phyloP scores from a whole-genome alignment of 176 grass and related monocot genomes.

The Zea luxurians region DNA sequence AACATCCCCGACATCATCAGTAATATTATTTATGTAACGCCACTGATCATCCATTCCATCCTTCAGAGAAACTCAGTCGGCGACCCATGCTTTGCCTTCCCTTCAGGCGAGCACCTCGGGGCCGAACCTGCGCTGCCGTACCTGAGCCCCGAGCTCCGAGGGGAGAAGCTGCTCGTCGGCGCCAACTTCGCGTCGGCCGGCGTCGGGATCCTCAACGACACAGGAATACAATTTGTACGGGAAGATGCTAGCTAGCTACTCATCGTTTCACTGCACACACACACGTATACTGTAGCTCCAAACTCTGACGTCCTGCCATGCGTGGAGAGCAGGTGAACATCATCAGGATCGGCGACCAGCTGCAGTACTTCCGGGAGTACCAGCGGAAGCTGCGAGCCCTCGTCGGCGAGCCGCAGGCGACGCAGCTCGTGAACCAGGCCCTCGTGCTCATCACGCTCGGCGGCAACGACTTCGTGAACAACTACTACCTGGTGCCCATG shows the following conservation, averaged over 20 bases:
- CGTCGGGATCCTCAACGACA: conserved; percentile 92
- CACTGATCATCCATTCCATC: not conserved
- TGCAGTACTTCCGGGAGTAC: conserved; percentile 78
- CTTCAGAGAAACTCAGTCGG: not conserved
- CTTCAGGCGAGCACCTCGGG: conserved; percentile 73
- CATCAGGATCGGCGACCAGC: conserved; percentile 75
- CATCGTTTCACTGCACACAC: not conserved
- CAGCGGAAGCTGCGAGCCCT: conserved; percentile 57
- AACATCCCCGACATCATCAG: conserved; percentile 97
- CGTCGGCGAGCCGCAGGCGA: conserved; percentile 51
- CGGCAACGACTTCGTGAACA: conserved; percentile 99
- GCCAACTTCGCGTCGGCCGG: conserved; percentile 97
- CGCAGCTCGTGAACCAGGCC: conserved; percentile 49
- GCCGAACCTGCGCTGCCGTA: conserved; percentile 64
- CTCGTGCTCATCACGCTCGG: conserved; percentile 89
- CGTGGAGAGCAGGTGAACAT: conserved; percentile 70
- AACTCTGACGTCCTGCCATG: not conserved
- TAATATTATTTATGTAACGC: not conserved
- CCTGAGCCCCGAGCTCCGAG: conserved; percentile 73
- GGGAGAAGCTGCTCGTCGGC: conserved; percentile 80
- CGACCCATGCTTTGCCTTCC: not conserved
- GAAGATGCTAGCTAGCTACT: not conserved
- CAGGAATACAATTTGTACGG: conserved; percentile 85
- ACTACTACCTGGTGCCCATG: conserved; percentile 96
- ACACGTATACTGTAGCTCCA: not conserved